These are phyloP conservation scores for Lipomyces sp. DNA, from an alignment of 805 yeast genomes.

Conservation along the genomic window DNA sequence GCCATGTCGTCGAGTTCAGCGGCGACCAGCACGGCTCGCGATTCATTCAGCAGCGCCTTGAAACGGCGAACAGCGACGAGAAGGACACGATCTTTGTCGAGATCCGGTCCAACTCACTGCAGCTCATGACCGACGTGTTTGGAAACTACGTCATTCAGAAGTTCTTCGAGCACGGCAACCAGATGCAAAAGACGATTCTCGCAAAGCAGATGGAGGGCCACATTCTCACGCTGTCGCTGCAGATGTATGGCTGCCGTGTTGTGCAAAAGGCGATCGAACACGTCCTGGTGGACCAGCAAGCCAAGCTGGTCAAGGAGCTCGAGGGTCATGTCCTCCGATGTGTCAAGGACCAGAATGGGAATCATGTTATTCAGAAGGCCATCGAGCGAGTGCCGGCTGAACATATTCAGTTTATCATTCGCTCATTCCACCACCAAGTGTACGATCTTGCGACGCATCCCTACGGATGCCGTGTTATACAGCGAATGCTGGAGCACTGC, in stretches of 20 bases:
- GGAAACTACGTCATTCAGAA: constrained; percentile 97
- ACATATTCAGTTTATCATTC: constrained; percentile 66
- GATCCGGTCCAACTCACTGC: constrained; percentile 67
- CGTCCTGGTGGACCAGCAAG: constrained; percentile 60
- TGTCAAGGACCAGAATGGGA: constrained; percentile 95
- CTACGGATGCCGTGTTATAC: constrained; percentile 96
- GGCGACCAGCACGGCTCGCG: constrained; percentile 97
- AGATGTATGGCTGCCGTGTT: constrained; percentile 98
- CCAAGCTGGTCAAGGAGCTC: constrained; percentile 66
- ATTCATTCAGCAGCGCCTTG: constrained; percentile 86
- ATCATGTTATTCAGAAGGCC: constrained; percentile 94
- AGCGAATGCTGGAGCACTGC: constrained; percentile 82
- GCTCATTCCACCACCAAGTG: constrained; percentile 57
- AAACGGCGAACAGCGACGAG: constrained; percentile 59
- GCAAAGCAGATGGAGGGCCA: constrained; percentile 71
- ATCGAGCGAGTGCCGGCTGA: constrained; percentile 80
- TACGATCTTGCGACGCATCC: constrained; percentile 91
- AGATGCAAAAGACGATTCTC: constrained; percentile 63
- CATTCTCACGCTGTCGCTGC: constrained; percentile 72
- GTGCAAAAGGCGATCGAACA: constrained; percentile 90
- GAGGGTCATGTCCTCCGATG: constrained; percentile 58
- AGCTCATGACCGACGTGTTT: constrained; percentile 91
- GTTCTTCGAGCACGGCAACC: constrained; percentile 78
- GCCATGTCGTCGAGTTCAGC: constrained; percentile 85
- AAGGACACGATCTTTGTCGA: constrained; percentile 81